Evolutionary conservation across 306 rosid species (phyloP).

Genomic region (Luffa acutangula): DNA sequence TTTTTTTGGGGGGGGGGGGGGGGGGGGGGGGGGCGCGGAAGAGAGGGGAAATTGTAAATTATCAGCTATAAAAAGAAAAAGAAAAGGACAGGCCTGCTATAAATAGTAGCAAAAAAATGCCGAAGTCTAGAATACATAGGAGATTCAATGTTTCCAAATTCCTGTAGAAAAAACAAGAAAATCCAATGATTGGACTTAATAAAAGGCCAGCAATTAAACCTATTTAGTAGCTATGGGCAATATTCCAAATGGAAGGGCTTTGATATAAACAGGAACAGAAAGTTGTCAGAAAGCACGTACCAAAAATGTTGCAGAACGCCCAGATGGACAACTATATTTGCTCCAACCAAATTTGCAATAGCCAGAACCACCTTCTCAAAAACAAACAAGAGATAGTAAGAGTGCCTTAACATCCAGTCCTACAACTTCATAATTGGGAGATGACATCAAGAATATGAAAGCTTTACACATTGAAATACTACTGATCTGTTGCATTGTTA

Average conservation of each 20-base stretch:
- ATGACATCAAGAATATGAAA: background rate
- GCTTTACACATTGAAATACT: background rate
- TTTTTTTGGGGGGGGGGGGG: no score
- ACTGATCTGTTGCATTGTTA: background rate
- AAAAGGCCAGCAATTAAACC: background rate
- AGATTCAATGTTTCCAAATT: constrained; percentile 79
- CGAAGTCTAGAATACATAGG: constrained; percentile 76
- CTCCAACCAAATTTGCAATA: constrained; percentile 96
- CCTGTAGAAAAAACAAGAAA: constrained; percentile 31
- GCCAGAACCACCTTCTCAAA: constrained; percentile 79
- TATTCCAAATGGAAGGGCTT: background rate
- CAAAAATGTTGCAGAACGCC: constrained; percentile 72
- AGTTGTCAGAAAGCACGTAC: constrained; percentile 22
- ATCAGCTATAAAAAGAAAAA: background rate
- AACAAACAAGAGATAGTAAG: constrained; percentile 2
- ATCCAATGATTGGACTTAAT: background rate
- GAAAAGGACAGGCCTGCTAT: constrained; percentile 43
- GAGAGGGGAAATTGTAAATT: background rate
- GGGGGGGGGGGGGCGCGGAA: background rate
- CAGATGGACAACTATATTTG: constrained; percentile 46
- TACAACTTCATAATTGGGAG: background rate
- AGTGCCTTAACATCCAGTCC: background rate
- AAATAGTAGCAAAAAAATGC: constrained; percentile 58
- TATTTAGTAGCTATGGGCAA: background rate
- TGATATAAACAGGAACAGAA: background rate